Evolutionary conservation across 805 yeast genomes (phyloP), one percentile per base, ranked within the genome.

Genomic region (Candida ficus): DNA sequence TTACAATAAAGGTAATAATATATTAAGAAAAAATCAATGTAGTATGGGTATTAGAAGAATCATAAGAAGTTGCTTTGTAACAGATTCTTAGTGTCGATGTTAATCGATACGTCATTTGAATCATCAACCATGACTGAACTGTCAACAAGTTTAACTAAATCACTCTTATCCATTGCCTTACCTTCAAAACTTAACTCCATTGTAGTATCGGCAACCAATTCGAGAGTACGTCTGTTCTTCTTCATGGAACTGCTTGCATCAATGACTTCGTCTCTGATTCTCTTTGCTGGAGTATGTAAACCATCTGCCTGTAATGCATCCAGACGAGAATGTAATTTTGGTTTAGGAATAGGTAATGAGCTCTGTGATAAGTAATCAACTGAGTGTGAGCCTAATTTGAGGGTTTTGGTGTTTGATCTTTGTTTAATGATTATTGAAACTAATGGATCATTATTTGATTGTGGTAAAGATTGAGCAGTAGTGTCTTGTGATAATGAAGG

Each of bases 111-210:
- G n/a, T n/a, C n/a, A n/a, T n/a, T n/a, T n/a, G n/a, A n/a, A 31
- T 38, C 39, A 4, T 5, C 30, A 21, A 30, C 30, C 8, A 37
- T 37, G 9, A 12, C 34, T 16, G 39, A 37, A 29, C 26, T 29
- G 41, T 68, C 71, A 5, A 67, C 69, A 49, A 68, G 54, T 33
- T 64, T 60, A 30, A 66, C 64, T 12, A 66, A 48, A 49, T 68
- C 73, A 42, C 64, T 64, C 39, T 60, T 61, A 49, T 67, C 68
- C 60, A 68, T 55, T 2, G 72, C 73, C 43, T 68, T 68, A 9
- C 73, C 73, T 46, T 68, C 73, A 43, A 68, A 68, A 52, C 71
- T 66, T 38, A 68, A 43, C 19, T 68, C 73, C 55, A 66, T 62
- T 2, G 61, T 50, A 2, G 60, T 47, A 18, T 54, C 43, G 34